These are phyloP conservation scores for Sparassis latifolia DNA, from an alignment of 1,284 basidiomycete species.

Conservation along the genomic window DNA sequence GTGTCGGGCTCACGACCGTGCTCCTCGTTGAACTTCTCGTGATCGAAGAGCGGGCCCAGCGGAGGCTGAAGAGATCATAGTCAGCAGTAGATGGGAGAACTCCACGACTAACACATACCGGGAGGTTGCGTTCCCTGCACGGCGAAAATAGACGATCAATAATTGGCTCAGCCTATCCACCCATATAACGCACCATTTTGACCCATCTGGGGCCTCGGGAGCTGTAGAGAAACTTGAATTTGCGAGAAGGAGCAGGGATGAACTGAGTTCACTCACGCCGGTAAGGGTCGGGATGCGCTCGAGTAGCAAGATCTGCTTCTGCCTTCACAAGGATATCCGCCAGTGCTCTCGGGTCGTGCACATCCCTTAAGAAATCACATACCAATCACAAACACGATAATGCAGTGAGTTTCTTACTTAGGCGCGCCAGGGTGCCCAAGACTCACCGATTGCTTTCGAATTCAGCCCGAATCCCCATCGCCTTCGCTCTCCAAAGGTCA, in stretches of 20 bases:
- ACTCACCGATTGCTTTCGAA: constrained; percentile 88
- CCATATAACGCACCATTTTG: constrained; percentile 69
- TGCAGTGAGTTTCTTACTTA: too few relatives aligned
- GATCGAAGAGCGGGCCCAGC: constrained; percentile 49
- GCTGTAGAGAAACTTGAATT: constrained; percentile 36
- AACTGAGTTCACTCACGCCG: constrained; percentile 53
- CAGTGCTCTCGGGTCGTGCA: constrained; percentile 83
- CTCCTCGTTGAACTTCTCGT: constrained; percentile 27
- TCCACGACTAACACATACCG: constrained; percentile 38
- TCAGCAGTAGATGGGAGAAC: too few relatives aligned
- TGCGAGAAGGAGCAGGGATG: background rate
- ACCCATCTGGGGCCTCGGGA: constrained; percentile 74
- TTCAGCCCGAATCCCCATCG: constrained; percentile 82
- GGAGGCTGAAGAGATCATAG: constrained; percentile 32
- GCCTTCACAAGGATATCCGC: constrained; percentile 78
- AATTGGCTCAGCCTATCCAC: background rate
- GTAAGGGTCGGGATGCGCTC: constrained; percentile 87
- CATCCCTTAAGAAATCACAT: constrained; percentile 48
- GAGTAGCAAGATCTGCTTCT: constrained; percentile 66
- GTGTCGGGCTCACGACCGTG: constrained; percentile 6
- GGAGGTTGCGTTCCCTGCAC: constrained; percentile 66
- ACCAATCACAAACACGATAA: background rate
- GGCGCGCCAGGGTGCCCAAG: background rate
- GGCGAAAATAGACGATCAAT: background rate
- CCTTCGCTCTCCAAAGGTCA: constrained; percentile 81